These are phyloP conservation scores for Bacterosira constricta DNA, from an alignment of 108 stramenopile species.

Conservation along the genomic window DNA sequence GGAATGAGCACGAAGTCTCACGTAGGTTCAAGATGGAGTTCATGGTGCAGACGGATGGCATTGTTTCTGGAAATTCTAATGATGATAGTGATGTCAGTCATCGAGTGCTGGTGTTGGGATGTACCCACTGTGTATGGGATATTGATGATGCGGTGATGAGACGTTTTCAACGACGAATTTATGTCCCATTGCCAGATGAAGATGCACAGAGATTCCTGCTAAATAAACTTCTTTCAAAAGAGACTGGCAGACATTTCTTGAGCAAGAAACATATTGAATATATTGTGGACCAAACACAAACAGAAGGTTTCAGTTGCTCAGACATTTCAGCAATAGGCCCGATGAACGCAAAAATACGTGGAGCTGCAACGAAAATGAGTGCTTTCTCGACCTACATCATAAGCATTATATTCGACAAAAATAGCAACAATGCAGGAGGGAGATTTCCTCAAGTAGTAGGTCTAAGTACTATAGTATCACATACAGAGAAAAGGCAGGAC, in stretches of 20 bases:
- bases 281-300: constrained; percentile 50
- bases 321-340: constrained; percentile 74
- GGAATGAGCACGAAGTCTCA: constrained; percentile 89
- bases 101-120: constrained; percentile 89
- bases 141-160: constrained; percentile 87
- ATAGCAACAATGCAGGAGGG: too few relatives aligned
- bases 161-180: constrained; percentile 92
- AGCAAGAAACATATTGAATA: constrained; percentile 1
- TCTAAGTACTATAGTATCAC: too few relatives aligned
- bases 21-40: constrained; percentile 96
- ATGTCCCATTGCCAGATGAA: constrained; percentile 87
- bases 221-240: constrained; percentile 45
- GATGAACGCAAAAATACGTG: too few relatives aligned
- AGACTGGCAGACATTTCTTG: constrained; percentile 48
- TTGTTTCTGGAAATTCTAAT: constrained; percentile 36
- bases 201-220: constrained; percentile 60
- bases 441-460: too few relatives aligned
- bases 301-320: constrained; percentile 65
- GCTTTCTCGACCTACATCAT: too few relatives aligned
- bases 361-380: too few relatives aligned
- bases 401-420: too few relatives aligned
- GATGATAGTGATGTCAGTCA: constrained; percentile 14
- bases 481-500: too few relatives aligned
- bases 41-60: constrained; percentile 96
- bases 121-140: constrained; percentile 95